phyloP scores from a whole-genome alignment of 768 basidiomycete species.

The Rubroboletus pulcherrimus region DNA sequence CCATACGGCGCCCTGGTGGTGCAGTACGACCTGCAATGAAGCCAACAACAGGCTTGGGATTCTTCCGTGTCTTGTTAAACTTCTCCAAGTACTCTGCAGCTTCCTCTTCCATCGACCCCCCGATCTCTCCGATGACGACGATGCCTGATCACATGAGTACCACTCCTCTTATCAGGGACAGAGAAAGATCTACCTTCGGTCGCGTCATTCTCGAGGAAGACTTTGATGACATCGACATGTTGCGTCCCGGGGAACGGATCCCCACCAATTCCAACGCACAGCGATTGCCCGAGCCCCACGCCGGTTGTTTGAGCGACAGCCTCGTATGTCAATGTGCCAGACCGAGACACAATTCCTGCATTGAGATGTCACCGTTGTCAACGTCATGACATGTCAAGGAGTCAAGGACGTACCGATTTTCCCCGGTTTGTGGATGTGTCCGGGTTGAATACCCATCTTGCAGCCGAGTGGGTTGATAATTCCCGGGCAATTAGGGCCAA shows the following conservation, averaged over 20 bases:
- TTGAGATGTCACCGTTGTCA: not conserved
- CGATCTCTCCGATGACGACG: constrained; percentile 98
- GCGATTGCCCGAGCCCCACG: constrained; percentile 93
- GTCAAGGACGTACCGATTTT: constrained; percentile 68
- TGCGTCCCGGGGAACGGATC: constrained; percentile 96
- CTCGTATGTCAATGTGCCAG: constrained; percentile 96
- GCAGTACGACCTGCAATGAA: constrained; percentile 99
- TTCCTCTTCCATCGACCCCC: constrained; percentile 99
- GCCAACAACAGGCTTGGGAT: constrained; percentile 94
- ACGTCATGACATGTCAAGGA: not conserved
- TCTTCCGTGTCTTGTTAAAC: constrained; percentile 82
- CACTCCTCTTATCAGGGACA: not conserved
- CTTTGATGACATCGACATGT: constrained; percentile 92
- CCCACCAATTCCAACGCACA: constrained; percentile 96
- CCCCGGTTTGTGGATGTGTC: constrained; percentile 95
- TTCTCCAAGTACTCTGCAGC: constrained; percentile 93
- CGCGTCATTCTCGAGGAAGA: constrained; percentile 91
- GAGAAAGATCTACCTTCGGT: constrained; percentile 67
- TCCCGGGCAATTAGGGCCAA: constrained; percentile 98
- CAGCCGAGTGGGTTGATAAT: constrained; percentile 96
- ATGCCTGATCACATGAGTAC: constrained; percentile 55
- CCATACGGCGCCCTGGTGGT: constrained; percentile 97
- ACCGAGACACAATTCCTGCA: constrained; percentile 89
- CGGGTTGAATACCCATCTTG: constrained; percentile 99
- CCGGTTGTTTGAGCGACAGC: constrained; percentile 96